Evolutionary conservation across 1,284 basidiomycete species (phyloP).

Genomic region (Wallemia ichthyophaga): DNA sequence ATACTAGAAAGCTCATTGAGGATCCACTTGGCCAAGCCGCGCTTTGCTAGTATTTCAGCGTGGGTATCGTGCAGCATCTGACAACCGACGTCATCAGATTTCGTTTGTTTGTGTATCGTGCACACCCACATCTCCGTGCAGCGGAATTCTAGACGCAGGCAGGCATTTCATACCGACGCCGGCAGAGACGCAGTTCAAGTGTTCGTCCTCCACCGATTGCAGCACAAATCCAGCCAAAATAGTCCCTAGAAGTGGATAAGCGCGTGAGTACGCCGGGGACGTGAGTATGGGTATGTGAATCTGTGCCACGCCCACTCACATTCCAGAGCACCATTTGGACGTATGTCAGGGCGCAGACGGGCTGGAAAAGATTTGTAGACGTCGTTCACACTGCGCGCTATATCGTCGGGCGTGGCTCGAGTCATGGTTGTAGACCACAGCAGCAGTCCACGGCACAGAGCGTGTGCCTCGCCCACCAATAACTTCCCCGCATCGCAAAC

Average conservation of each 20-base stretch:
- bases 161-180: neutral
- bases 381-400: too few relatives aligned
- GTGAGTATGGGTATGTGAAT: too few relatives aligned
- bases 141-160: neutral
- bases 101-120: too few relatives aligned
- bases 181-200: neutral
- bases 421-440: too few relatives aligned
- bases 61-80: neutral
- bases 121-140: neutral
- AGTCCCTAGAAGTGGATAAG: neutral
- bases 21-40: neutral
- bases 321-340: neutral
- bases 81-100: too few relatives aligned
- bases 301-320: neutral
- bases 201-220: neutral
- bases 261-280: neutral
- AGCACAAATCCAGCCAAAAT: neutral
- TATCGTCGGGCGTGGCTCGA: too few relatives aligned
- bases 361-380: neutral
- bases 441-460: too few relatives aligned
- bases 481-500: too few relatives aligned
- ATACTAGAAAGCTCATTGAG: neutral
- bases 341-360: neutral
- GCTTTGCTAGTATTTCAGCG: neutral
- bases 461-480: too few relatives aligned